Evolutionary conservation across 768 basidiomycete species (phyloP), one percentile per base, ranked within the genome.

Genomic region (Tephrocybe sp.): DNA sequence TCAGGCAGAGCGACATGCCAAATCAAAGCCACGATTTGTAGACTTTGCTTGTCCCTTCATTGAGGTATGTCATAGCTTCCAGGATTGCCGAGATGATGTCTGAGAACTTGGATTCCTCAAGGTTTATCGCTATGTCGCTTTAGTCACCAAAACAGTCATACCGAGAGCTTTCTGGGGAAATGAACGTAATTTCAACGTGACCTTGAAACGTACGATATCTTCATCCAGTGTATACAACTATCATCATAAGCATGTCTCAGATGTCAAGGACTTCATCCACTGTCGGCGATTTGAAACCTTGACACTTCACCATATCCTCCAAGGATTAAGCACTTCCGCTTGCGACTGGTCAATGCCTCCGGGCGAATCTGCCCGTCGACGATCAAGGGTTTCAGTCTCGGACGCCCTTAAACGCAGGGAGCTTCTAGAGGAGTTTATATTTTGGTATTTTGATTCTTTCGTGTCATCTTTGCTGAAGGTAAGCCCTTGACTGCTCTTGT

Each of bases 381-480:
- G 86, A 52, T 57, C 63, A 2, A 73, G 85, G 41, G 77, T 83
- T 0, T 70, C 81, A 6, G 78, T 81, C 3, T 79, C 82, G 0
- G 94, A 98, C 58, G 69, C 82, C 2, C 57, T 81, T 26, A 97
- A 92, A 64, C 78, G 92, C 15, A 75, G 81, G n/a, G 85, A 92
- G 60, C 66, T 98, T 12, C 60, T 94, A 0, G 84, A 91, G 62
- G 92, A 98, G 43, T 92, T 96, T 60, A 49, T 98, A n/a, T 89
- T 84, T 62, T 99, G 97, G 97, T 86, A 92, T 56, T 91, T 97
- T 50, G 89, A 94, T 60, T 86, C 83, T 0, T 93, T 95, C 64
- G 66, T 98, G 6, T 65, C 89, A 4, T 81, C 88, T 0, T 69
- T 98, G 4, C 65, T 98, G 27, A 87, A 82, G 73, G 96, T 91